These are phyloP conservation scores for Saururus chinensis DNA, from an alignment of 164 flowering plant genomes.

Conservation along the genomic window DNA sequence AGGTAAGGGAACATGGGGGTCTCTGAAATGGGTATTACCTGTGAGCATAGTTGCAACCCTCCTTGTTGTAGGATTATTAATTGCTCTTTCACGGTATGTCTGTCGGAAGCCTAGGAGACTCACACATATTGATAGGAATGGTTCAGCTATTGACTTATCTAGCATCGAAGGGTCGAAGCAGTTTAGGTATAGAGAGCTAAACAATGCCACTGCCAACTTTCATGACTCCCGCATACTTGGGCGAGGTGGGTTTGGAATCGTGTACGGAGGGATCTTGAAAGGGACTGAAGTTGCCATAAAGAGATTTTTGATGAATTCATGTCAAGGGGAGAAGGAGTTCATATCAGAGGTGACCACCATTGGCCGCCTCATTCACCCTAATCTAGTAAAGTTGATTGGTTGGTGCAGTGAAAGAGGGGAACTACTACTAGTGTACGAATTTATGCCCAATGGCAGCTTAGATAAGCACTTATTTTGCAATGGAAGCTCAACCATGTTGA, in stretches of 20 bases:
- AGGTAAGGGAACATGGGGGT: neutral
- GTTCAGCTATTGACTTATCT: neutral
- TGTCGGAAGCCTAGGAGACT: neutral
- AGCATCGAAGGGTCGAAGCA: constrained; percentile 10
- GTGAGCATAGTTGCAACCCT: constrained; percentile 19
- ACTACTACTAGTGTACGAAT: constrained; percentile 48
- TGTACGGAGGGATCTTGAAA: constrained; percentile 35
- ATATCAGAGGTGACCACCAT: constrained; percentile 49
- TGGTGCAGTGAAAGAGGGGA: constrained; percentile 43
- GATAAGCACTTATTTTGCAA: constrained; percentile 32
- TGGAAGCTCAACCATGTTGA: constrained; percentile 6
- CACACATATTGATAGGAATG: neutral
- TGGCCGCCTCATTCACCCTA: constrained; percentile 46
- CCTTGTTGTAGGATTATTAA: neutral
- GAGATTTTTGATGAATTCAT: constrained; percentile 23
- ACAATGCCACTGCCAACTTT: constrained; percentile 35
- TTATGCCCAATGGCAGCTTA: constrained; percentile 54
- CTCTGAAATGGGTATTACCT: constrained; percentile 7
- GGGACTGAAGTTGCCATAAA: constrained; percentile 39
- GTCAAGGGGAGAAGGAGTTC: constrained; percentile 47
- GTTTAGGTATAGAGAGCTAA: constrained; percentile 38
- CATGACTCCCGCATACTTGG: constrained; percentile 37
- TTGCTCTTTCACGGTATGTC: neutral
- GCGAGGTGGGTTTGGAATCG: constrained; percentile 55
- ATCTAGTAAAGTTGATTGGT: constrained; percentile 46